phyloP scores from a whole-genome alignment of 495 filamentous ascomycete species.

The Hypomontagnella monticulosa region DNA sequence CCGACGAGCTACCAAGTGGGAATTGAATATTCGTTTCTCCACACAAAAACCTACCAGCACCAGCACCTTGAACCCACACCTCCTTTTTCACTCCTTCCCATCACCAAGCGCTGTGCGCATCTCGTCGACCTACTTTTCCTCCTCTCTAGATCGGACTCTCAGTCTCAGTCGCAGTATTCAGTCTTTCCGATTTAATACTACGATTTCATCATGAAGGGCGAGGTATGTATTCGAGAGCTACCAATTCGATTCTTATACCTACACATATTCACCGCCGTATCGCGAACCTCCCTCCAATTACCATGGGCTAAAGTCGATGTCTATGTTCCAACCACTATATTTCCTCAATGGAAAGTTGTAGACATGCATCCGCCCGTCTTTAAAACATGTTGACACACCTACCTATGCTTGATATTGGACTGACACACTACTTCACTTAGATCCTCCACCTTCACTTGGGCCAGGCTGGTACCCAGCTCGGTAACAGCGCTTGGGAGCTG shows the following conservation, averaged over 20 bases:
- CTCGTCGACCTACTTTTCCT: conserved; percentile 23
- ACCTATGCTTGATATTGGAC: conserved; percentile 17
- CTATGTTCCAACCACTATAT: conserved; percentile 7
- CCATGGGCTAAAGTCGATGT: not conserved
- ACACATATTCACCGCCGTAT: not conserved
- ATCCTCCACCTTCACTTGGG: conserved; percentile 91
- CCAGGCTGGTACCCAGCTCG: conserved; percentile 92
- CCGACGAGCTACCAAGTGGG: no score
- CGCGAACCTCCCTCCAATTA: conserved; percentile 7
- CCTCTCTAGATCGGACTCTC: conserved; percentile 32
- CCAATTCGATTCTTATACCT: not conserved
- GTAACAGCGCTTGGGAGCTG: conserved; percentile 96
- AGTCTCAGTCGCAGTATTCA: conserved; percentile 34
- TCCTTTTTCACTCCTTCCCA: conserved; percentile 41
- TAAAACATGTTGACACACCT: not conserved
- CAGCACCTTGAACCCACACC: conserved; percentile 28
- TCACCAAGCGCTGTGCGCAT: conserved; percentile 45
- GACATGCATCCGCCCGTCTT: not conserved
- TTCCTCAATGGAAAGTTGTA: conserved; percentile 2
- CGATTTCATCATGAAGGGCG: conserved; percentile 50
- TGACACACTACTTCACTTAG: conserved; percentile 53
- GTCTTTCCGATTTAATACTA: conserved; percentile 32
- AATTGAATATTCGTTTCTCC: conserved; percentile 28
- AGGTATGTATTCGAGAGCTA: conserved; percentile 43
- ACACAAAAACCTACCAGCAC: conserved; percentile 35